Conservation (phyloP, 2,329 filamentous ascomycete genomes). For the Monosporascus sp. region DNA sequence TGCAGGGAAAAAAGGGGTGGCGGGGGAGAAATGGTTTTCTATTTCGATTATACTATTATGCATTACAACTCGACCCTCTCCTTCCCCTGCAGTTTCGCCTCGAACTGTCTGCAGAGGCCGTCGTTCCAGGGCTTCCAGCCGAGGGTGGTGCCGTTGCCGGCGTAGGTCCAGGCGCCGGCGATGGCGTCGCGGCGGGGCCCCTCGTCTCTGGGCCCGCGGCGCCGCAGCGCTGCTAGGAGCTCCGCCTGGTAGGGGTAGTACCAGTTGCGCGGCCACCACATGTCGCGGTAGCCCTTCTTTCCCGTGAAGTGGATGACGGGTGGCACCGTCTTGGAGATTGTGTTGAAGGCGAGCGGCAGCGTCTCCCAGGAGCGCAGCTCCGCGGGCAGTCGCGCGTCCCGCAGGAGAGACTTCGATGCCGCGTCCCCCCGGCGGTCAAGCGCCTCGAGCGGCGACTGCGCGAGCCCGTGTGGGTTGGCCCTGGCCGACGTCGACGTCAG, state of each 20-base stretch:
- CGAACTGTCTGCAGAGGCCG: slow-evolving; percentile 2
- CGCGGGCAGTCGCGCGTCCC: slow-evolving; percentile 7
- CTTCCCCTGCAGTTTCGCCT: slow-evolving; percentile 2
- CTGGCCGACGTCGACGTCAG: not conserved
- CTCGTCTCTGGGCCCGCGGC: not conserved
- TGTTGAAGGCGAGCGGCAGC: slow-evolving; percentile 31
- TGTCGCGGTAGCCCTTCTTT: slow-evolving; percentile 26
- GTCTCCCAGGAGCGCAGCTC: slow-evolving; percentile 17
- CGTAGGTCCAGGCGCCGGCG: slow-evolving; percentile 3
- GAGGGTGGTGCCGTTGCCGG: not conserved
- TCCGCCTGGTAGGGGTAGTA: slow-evolving; percentile 30
- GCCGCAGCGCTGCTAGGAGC: slow-evolving; percentile 15
- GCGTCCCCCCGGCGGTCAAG: not conserved
- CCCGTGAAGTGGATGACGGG: slow-evolving; percentile 35
- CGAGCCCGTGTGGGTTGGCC: not conserved
- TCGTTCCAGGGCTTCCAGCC: slow-evolving; percentile 1
- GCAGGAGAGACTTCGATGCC: not conserved
- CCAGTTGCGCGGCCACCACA: slow-evolving; percentile 32
- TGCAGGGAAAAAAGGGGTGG: no score
- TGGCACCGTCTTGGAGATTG: slow-evolving; percentile 31
- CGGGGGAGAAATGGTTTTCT: not conserved
- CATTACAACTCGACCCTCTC: not conserved
- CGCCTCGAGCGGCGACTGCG: slow-evolving; percentile 1
- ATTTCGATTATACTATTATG: not conserved
- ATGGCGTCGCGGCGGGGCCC: not conserved